Base-by-base conservation (phyloP, 169 alveolate genomes). In the Plasmodium sp. region DNA sequence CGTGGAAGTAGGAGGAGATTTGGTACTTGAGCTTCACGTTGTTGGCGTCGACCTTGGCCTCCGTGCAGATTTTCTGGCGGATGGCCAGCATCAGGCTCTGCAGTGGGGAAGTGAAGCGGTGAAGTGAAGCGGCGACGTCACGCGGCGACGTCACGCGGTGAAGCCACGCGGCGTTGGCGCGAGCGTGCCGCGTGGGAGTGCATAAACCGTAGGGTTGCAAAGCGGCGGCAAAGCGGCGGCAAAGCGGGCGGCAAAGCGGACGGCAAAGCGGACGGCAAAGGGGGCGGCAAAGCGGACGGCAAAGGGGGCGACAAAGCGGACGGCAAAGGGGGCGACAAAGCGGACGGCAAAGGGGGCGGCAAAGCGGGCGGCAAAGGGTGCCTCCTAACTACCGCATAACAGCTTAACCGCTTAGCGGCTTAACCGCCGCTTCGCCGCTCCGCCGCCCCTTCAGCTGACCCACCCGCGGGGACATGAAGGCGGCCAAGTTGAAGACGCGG, bases 401-500 rank as follows among this genome's bases (percentile, higher is more conserved):
- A 14, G n/a, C n/a, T 6, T 1, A n/a, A n/a, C n/a, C n/a, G n/a
- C n/a, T n/a, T 22, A 22, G 27, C 27, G 27, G 27, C 27, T 22
- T 22, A 22, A 22, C 27, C 27, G 27, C 27, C 27, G 27, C 27
- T 22, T 0, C 27, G 27, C 27, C 27, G 27, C 27, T 22, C 0
- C 27, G 27, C 27, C 27, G 27, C 27, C 27, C 27, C 0, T 0
- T 3, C 10, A 27, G 39, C 22, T 18, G 22, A 5, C 73, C 33
- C 83, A 88, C 94, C 90, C 83, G 58, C 0, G 94, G 94, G 83
- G 94, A 88, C 22, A 88, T 80, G 27, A 88, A 88, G 45, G 90
- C 39, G 16, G 91, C 94, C 75, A 88, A 39, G 56, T 88, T 88
- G 73, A 88, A 88, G 34, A 88, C 51, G 27, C 74, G 81, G 27